These are phyloP conservation scores for Globisporangium canariense DNA, from an alignment of 352 stramenopile species.

Conservation along the genomic window DNA sequence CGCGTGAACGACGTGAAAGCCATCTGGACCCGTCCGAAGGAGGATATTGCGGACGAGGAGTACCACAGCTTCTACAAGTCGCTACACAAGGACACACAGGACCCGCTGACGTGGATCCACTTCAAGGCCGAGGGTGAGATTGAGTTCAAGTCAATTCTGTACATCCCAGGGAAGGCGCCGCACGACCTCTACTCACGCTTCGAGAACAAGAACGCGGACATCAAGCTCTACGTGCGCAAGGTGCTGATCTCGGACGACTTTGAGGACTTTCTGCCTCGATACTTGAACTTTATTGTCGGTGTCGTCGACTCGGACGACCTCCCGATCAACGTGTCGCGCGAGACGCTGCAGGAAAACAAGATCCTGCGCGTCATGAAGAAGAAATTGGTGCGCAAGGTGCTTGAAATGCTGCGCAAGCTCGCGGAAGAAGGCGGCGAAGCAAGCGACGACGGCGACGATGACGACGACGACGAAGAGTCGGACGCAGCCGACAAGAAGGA, in stretches of 20 bases:
- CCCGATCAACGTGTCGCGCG: conserved; percentile 98
- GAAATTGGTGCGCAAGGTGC: conserved; percentile 99
- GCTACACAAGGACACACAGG: conserved; percentile 88
- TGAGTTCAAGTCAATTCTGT: conserved; percentile 99
- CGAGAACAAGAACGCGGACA: conserved; percentile 88
- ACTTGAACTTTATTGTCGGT: conserved; percentile 98
- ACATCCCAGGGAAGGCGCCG: conserved; percentile 90
- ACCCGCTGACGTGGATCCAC: conserved; percentile 97
- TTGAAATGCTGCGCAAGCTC: conserved; percentile 98
- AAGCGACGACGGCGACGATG: conserved; percentile 50
- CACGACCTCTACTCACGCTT: conserved; percentile 89
- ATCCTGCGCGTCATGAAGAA: conserved; percentile 99
- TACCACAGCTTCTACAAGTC: conserved; percentile 99
- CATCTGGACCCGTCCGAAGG: conserved; percentile 97
- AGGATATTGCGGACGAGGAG: conserved; percentile 97
- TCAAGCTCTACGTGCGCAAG: conserved; percentile 99
- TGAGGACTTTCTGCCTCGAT: conserved; percentile 96
- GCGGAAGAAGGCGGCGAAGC: conserved; percentile 87
- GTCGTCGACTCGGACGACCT: conserved; percentile 99
- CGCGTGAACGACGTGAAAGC: conserved; percentile 96
- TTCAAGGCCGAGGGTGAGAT: conserved; percentile 99
- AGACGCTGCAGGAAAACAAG: conserved; percentile 99
- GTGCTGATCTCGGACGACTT: conserved; percentile 99
- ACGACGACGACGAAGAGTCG: conserved; percentile 43
- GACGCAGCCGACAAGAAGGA: conserved; percentile 61